These are phyloP conservation scores for Yamadazyma kitorensis DNA, from an alignment of 805 yeast genomes.

Conservation along the genomic window DNA sequence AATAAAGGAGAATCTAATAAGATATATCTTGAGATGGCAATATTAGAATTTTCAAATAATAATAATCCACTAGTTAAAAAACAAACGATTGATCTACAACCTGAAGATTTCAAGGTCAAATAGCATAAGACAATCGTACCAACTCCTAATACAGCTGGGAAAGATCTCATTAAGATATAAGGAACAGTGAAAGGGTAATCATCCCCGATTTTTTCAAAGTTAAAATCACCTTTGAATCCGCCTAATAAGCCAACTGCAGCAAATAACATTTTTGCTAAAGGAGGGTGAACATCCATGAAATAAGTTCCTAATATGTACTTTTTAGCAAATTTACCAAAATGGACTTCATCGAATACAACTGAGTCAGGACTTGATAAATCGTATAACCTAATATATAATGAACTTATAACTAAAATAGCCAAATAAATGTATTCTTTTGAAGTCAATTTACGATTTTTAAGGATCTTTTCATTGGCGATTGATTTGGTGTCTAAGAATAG, in stretches of 20 bases:
- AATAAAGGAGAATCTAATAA: slow-evolving; percentile 73
- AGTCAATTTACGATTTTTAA: slow-evolving; percentile 40
- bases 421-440: slow-evolving; percentile 22
- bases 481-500: slow-evolving; percentile 55
- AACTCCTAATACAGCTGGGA: slow-evolving; percentile 67
- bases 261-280: slow-evolving; percentile 71
- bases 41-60: slow-evolving; percentile 63
- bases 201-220: slow-evolving; percentile 64
- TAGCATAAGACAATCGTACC: slow-evolving; percentile 64
- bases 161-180: slow-evolving; percentile 64
- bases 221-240: slow-evolving; percentile 71
- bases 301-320: slow-evolving; percentile 65
- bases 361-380: slow-evolving; percentile 67
- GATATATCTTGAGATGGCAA: slow-evolving; percentile 73
- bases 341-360: slow-evolving; percentile 91
- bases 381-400: slow-evolving; percentile 59
- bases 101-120: slow-evolving; percentile 67
- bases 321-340: slow-evolving; percentile 94
- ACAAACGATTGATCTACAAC: slow-evolving; percentile 64
- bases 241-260: slow-evolving; percentile 67
- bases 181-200: slow-evolving; percentile 59
- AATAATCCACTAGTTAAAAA: slow-evolving; percentile 54
- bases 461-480: slow-evolving; percentile 19
- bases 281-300: slow-evolving; percentile 80
- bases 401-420: slow-evolving; percentile 43